Evolutionary conservation across 2,329 filamentous ascomycete species (phyloP), one percentile per base, ranked within the genome.

Genomic region (Lasiodiplodia sp.): DNA sequence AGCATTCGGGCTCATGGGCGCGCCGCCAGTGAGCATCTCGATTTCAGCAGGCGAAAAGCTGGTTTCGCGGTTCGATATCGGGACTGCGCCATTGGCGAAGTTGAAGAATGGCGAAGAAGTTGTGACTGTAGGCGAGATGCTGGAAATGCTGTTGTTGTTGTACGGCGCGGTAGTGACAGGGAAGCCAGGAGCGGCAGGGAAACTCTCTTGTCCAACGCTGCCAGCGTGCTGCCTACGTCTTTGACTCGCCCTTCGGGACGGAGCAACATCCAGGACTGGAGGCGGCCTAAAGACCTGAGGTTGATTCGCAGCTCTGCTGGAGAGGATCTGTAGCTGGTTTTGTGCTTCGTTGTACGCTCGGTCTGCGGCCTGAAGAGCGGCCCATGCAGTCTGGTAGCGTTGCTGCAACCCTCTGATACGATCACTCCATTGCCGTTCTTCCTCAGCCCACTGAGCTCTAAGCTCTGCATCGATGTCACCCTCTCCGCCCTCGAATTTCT

Each of bases 1-100:
- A 2, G 92, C 92, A 4, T 91, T 91, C 1, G 92, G 92, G 73
- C 91, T 94, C 77, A 95, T 87, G 0, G 91, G 91, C 2, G 91
- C 92, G 34, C 87, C 89, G 21, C 85, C 86, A 3, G 86, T 88
- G 44, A 91, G 77, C 21, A 84, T 84, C 69, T 87, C 87, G 4
- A 90, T 80, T 21, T 91, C 89, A 1, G 88, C 86, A 38, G 92
- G 90, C 6, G 87, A 60, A 44, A 69, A 66, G 51, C 51, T 64
- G 16, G n/a, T 68, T 40, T 64, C 58, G 21, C 67, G 37, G 31
- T 64, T 63, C 66, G 49, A 71, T 72, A 52, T 73, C 6, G 82
- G 79, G n/a, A 88, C 74, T 4, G 86, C 85, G 69, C 88, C 88
- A 71, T 89, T 89, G 62, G 83, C 83, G 62, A 88, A 86, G n/a